Base-by-base conservation (phyloP, 371 early-diverging fungal genomes). In the Lichtheimia hyalospora region DNA sequence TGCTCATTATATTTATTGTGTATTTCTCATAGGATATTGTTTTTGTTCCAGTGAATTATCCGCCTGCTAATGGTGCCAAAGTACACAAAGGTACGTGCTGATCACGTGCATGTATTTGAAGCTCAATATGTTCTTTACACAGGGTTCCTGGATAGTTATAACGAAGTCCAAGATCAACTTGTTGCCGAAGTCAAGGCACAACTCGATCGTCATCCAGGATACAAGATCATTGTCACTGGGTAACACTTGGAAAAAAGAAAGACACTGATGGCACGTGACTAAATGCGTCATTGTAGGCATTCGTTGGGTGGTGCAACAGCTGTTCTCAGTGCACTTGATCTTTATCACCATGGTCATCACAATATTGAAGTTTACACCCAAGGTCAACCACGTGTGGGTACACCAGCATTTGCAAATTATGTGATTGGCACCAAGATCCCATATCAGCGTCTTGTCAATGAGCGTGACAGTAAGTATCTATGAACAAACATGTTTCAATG, bases 271-370 rank as follows among this genome's bases (percentile, higher is more conserved):
- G n/a, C 13, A 60, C n/a, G 24, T 14, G 40, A 18, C 55, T 15
- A 21, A 12, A 25, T 4, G 34, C 10, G 34, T 34, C 34, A 34
- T 23, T 20, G 20, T 27, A 62, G 62, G 3, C 66, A 66, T 55
- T 67, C 67, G 1, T 53, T 67, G 25, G 67, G 67, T n/a, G 67
- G 60, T 41, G 67, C 67, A 6, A 7, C 41, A 8, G 63, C 67
- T 2, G 25, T 63, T 5, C 28, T 67, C 5, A 25, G 53, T 21
- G 67, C 63, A 2, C 40, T 67, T 43, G 67, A 67, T 34, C 54
- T 67, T 50, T 60, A 67, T 43, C 62, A 67, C 49, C 59, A 62
- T 20, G 63, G 53, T 5, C 28, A 39, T 20, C 16, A 16, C 7
- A 53, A 53, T 21, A 20, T 53, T 20, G 23, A 24, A 53, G 13